These are phyloP conservation scores for Amanita thiersii DNA, from an alignment of 768 basidiomycete genomes.

Conservation along the genomic window DNA sequence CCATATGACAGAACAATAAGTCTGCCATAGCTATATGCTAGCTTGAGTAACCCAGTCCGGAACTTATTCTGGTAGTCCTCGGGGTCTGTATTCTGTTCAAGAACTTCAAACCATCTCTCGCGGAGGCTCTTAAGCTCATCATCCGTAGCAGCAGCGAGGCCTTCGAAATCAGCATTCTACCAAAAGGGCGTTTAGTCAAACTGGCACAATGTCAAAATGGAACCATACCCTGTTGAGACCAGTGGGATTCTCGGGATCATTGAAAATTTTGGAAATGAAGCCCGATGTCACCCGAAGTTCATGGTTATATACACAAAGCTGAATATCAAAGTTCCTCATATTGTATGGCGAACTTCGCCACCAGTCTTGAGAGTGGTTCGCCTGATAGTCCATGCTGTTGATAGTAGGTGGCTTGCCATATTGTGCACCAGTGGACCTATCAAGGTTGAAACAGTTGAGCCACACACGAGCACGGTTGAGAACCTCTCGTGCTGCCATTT, in stretches of 20 bases:
- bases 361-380: conserved; percentile 62
- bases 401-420: conserved; percentile 87
- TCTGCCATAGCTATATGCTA: conserved; percentile 64
- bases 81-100: conserved; percentile 43
- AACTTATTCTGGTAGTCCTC: conserved; percentile 48
- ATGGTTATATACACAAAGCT: conserved; percentile 69
- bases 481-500: conserved; percentile 77
- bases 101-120: conserved; percentile 44
- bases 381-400: conserved; percentile 67
- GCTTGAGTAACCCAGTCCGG: conserved; percentile 50
- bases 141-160: conserved; percentile 57
- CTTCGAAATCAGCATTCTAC: conserved; percentile 62
- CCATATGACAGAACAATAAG: conserved; percentile 65
- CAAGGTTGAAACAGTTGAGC: conserved; percentile 87
- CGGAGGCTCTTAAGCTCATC: conserved; percentile 54
- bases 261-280: conserved; percentile 62
- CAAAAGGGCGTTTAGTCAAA: conserved; percentile 2
- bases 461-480: conserved; percentile 86
- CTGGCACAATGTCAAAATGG: not conserved
- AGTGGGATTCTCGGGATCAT: conserved; percentile 64
- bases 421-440: conserved; percentile 81
- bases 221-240: conserved; percentile 62
- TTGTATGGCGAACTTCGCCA: conserved; percentile 64
- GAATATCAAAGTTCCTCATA: conserved; percentile 70
- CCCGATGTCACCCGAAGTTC: conserved; percentile 57